Base-by-base conservation (phyloP, 148 eudicot species). In the Heliosperma pusillum region DNA sequence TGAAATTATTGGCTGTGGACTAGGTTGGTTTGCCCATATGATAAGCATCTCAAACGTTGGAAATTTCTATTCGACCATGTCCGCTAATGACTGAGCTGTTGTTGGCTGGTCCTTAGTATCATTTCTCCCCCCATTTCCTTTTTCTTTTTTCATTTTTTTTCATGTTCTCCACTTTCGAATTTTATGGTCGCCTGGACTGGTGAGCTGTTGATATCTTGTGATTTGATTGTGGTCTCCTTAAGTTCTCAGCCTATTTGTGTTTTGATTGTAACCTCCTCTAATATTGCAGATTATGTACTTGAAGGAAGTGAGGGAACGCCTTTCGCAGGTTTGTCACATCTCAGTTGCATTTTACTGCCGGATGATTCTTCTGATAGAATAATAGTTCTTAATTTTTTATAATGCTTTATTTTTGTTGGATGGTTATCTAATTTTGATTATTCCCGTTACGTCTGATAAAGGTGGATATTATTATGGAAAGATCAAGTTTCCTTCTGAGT, bases 251-350 rank as follows among this genome's bases (percentile, higher is more conserved):
- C 57, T 10, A 11, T 20, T 21, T 40, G 21, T 25, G 11, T 12
- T 8, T 29, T 50, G 13, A 16, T 64, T 73, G n/a, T 52, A 17
- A 12, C 44, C 8, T 4, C 52, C 21, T 2, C 26, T 80, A 6
- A 9, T n/a, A 44, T 75, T 82, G 56, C 87, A 95, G 98, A 95
- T 88, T 95, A 95, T 84, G 97, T 95, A 60, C 81, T 95, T 77
- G 96, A 95, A 82, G 98, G 98, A 75, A 95, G 98, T 80, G 87
- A 92, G 77, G 98, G 96, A 80, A 92, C 98, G 27, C 97, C 98
- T 33, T 95, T 95, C 84, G 96, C 98, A 91, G 98, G 98, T 95
- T 83, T 57, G 87, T 85, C 36, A 25, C 65, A n/a, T 25, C 53
- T 2, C 25, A 47, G 61, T 69, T 75, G 70, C 16, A 21, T 76